Percentiles rank a stretch among this genome's conserved stretches.
phyloP scores from a whole-genome alignment of 2,329 filamentous ascomycete species.

The Daldinia eschscholtzii region DNA sequence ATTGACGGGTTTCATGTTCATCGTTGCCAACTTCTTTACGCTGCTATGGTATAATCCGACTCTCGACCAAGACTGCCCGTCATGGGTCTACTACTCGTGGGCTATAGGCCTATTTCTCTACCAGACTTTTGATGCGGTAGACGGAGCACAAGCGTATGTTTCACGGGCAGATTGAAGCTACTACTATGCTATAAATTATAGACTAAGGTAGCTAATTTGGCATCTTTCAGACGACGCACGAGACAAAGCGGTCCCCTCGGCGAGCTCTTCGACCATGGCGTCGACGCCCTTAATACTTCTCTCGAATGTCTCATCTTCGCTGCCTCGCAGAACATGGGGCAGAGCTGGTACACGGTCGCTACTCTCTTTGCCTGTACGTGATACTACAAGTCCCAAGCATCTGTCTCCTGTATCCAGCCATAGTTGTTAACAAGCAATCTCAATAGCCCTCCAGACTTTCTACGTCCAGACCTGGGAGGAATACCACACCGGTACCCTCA shows the following conservation, averaged over 20 bases:
- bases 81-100: conserved; percentile 96
- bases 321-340: conserved; percentile 90
- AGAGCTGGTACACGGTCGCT: conserved; percentile 89
- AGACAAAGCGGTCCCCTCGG: conserved; percentile 92
- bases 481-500: conserved; percentile 97
- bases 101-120: conserved; percentile 91
- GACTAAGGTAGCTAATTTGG: conserved; percentile 10
- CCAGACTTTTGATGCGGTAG: conserved; percentile 98
- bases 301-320: conserved; percentile 94
- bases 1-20: conserved; percentile 88
- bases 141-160: conserved; percentile 89
- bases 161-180: not conserved
- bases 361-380: conserved; percentile 82
- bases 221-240: conserved; percentile 76
- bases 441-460: conserved; percentile 86
- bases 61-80: conserved; percentile 90
- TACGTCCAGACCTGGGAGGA: conserved; percentile 99
- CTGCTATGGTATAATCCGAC: conserved; percentile 96
- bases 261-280: conserved; percentile 97
- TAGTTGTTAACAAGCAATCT: conserved; percentile 32
- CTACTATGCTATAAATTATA: not conserved
- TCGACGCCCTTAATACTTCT: conserved; percentile 96
- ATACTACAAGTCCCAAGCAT: not conserved
- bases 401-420: not conserved
- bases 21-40: conserved; percentile 89